Evolutionary conservation across 2,329 filamentous ascomycete species (phyloP).

Genomic region (Lomentospora prolificans): DNA sequence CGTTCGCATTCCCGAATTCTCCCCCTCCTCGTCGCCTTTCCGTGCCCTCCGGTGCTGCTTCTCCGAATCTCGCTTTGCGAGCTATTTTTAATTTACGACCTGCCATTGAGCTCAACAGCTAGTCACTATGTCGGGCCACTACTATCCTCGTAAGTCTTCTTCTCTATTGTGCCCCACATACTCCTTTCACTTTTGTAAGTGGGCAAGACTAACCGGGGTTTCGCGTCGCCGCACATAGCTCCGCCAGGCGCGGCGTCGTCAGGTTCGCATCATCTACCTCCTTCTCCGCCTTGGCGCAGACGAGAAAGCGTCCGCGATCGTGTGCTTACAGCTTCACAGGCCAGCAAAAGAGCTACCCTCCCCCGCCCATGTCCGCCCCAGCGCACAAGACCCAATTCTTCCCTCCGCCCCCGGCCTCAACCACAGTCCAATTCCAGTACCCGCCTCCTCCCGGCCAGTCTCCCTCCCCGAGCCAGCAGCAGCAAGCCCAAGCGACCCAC

Average conservation of each 20-base stretch:
- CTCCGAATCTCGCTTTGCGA: not conserved
- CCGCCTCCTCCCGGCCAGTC: slow-evolving; percentile 19
- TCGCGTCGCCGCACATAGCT: slow-evolving; percentile 22
- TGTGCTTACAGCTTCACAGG: slow-evolving; percentile 7
- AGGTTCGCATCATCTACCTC: slow-evolving; percentile 15
- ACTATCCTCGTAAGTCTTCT: slow-evolving; percentile 34
- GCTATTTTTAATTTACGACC: not conserved
- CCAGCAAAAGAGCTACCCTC: slow-evolving; percentile 13
- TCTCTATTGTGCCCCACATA: not conserved
- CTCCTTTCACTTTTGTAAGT: no score
- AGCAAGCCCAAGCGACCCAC: slow-evolving; percentile 12
- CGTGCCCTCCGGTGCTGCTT: not conserved
- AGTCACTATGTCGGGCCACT: slow-evolving; percentile 30
- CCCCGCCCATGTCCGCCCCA: slow-evolving; percentile 30
- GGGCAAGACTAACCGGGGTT: slow-evolving; percentile 13
- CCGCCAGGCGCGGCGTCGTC: slow-evolving; percentile 26
- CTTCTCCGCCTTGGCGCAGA: not conserved
- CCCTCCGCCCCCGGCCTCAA: slow-evolving; percentile 21
- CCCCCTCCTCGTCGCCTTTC: not conserved
- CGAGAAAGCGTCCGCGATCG: not conserved
- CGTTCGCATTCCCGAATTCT: no score
- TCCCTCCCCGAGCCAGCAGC: slow-evolving; percentile 17
- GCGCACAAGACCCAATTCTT: slow-evolving; percentile 36
- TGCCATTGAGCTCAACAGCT: not conserved
- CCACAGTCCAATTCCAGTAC: slow-evolving; percentile 22